Conservation (phyloP, 2,329 filamentous ascomycete species). For the Thelonectria olida region DNA sequence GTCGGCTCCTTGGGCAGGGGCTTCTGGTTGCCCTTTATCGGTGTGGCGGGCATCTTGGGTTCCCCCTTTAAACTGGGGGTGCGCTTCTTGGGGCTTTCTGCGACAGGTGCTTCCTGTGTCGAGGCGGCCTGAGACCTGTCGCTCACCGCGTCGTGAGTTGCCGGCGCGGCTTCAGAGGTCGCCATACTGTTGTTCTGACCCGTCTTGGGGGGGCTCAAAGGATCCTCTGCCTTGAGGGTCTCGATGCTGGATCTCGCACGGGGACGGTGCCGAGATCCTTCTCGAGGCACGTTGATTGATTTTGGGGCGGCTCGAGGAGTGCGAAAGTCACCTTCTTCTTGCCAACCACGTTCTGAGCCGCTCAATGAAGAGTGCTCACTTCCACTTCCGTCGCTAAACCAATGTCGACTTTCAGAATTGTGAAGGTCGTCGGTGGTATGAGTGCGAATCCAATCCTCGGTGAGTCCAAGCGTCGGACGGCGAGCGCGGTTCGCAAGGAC, state of each 20-base stretch:
- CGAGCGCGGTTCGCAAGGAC: constrained; percentile 71
- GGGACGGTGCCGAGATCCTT: constrained; percentile 51
- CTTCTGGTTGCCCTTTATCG: constrained; percentile 47
- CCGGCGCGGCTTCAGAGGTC: constrained; percentile 42
- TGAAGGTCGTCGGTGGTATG: constrained; percentile 78
- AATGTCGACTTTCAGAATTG: constrained; percentile 75
- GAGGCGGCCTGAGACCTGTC: constrained; percentile 39
- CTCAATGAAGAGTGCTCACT: constrained; percentile 81
- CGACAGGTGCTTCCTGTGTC: constrained; percentile 37
- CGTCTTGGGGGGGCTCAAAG: constrained; percentile 37
- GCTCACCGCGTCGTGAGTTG: constrained; percentile 39
- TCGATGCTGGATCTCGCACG: constrained; percentile 64
- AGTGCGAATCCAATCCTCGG: constrained; percentile 87
- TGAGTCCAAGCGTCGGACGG: constrained; percentile 70
- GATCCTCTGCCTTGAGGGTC: constrained; percentile 56
- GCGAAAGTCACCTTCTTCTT: constrained; percentile 57
- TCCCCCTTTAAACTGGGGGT: constrained; percentile 39
- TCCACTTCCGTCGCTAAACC: constrained; percentile 79
- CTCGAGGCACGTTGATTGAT: constrained; percentile 37
- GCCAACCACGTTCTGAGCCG: constrained; percentile 67
- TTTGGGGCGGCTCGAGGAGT: constrained; percentile 56
- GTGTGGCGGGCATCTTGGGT: constrained; percentile 45
- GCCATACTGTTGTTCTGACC: constrained; percentile 46
- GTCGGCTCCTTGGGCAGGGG: constrained; percentile 48
- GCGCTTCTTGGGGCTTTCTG: constrained; percentile 37